A percentile compares a stretch with the other conserved stretches of the same genome.
Conservation (phyloP, 768 basidiomycete genomes). For the Rhizopogon salebrosus region DNA sequence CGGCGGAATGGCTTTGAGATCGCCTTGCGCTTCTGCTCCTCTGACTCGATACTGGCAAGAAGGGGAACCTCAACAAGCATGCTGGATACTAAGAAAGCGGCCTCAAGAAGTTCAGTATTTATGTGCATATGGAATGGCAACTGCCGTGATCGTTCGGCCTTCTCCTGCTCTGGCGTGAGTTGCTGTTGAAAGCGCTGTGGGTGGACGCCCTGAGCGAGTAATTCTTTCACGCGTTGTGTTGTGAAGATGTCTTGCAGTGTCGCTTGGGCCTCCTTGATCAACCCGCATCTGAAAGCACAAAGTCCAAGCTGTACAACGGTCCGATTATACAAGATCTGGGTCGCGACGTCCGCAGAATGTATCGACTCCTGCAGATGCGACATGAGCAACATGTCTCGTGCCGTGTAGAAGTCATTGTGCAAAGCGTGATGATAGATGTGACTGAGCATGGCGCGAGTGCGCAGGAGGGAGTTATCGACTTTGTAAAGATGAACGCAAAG, state of each 20-base stretch:
- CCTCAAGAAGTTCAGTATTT: slow-evolving; percentile 95
- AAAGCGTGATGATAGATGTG: slow-evolving; percentile 97
- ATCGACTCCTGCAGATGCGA: slow-evolving; percentile 97
- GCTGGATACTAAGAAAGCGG: slow-evolving; percentile 95
- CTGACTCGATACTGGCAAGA: slow-evolving; percentile 89
- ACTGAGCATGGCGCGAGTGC: slow-evolving; percentile 94
- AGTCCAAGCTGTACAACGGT: slow-evolving; percentile 96
- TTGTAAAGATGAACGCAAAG: slow-evolving; percentile 93
- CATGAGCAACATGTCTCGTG: slow-evolving; percentile 98
- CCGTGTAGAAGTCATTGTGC: slow-evolving; percentile 93
- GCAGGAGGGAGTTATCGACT: slow-evolving; percentile 83
- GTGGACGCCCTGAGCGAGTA: slow-evolving; percentile 94
- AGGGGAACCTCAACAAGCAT: slow-evolving; percentile 98
- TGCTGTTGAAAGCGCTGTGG: slow-evolving; percentile 80
- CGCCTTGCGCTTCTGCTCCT: slow-evolving; percentile 87
- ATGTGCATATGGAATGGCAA: slow-evolving; percentile 99
- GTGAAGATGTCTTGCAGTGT: slow-evolving; percentile 95
- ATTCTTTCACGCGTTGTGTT: slow-evolving; percentile 94
- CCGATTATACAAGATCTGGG: slow-evolving; percentile 97
- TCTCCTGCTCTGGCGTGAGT: slow-evolving; percentile 91
- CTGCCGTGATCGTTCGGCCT: slow-evolving; percentile 91
- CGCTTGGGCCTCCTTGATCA: slow-evolving; percentile 90
- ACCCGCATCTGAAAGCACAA: slow-evolving; percentile 91
- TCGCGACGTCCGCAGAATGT: slow-evolving; percentile 92
- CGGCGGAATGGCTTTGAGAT: slow-evolving; percentile 97